Percentiles rank a stretch among this genome's conserved stretches.
These are phyloP conservation scores for Arabidopsis hybrid DNA, from an alignment of 441 rosid species.

Conservation along the genomic window DNA sequence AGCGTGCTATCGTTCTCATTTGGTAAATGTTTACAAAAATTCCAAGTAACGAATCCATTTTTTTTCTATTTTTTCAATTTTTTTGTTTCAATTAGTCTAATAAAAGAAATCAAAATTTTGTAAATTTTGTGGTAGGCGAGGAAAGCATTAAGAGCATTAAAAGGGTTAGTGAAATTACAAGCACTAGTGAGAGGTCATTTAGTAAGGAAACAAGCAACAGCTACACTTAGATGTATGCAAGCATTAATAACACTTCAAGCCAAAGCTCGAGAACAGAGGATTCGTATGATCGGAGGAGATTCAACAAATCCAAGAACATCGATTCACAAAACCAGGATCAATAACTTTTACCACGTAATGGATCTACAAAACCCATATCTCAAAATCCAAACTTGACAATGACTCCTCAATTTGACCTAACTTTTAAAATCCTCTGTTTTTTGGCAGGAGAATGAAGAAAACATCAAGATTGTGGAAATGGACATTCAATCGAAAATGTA, in stretches of 20 bases:
- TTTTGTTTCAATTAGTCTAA: no score
- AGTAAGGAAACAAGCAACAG: constrained; percentile 72
- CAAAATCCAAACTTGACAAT: constrained; percentile 38
- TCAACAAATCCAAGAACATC: constrained; percentile 56
- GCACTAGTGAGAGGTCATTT: constrained; percentile 74
- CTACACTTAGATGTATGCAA: constrained; percentile 72
- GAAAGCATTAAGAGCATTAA: constrained; percentile 76
- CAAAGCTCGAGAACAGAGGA: constrained; percentile 70
- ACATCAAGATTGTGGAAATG: constrained; percentile 85
- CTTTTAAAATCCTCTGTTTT: constrained; percentile 27
- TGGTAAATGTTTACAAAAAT: constrained; percentile 53
- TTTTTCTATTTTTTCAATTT: background rate
- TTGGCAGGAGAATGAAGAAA: constrained; percentile 77
- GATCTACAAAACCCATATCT: constrained; percentile 47
- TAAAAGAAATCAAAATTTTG: background rate
- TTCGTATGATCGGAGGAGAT: constrained; percentile 63
- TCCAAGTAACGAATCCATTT: background rate
- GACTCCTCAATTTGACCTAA: constrained; percentile 19
- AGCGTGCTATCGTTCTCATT: constrained; percentile 73
- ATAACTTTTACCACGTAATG: constrained; percentile 49
- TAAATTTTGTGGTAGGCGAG: constrained; percentile 60
- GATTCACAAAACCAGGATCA: constrained; percentile 48
- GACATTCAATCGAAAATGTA: constrained; percentile 61
- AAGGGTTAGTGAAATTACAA: constrained; percentile 76
- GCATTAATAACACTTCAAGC: constrained; percentile 65